phyloP scores from a whole-genome alignment of 495 filamentous ascomycete genomes.

The Annulohypoxylon stygium region DNA sequence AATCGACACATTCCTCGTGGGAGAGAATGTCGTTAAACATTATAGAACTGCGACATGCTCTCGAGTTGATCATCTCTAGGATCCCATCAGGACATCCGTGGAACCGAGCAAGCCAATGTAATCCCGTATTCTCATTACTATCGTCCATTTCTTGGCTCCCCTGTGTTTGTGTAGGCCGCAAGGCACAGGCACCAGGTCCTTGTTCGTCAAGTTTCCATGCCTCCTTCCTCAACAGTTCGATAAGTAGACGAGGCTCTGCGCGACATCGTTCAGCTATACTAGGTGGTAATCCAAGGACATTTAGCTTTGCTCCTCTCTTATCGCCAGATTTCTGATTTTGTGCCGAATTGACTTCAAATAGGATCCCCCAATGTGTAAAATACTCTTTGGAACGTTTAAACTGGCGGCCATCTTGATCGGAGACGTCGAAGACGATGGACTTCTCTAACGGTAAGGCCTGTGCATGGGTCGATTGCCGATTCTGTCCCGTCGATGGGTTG shows the following conservation, averaged over 20 bases:
- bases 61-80: constrained; percentile 88
- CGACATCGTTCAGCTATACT: constrained; percentile 82
- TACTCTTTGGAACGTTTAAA: constrained; percentile 66
- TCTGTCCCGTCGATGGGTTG: constrained; percentile 20
- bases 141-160: background rate
- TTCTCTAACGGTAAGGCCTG: constrained; percentile 56
- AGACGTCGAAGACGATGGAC: constrained; percentile 72
- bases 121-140: constrained; percentile 14
- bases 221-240: constrained; percentile 80
- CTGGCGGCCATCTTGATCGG: constrained; percentile 67
- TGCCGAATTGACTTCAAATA: constrained; percentile 61
- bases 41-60: constrained; percentile 89
- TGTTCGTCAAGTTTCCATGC: constrained; percentile 68
- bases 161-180: background rate
- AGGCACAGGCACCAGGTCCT: constrained; percentile 15
- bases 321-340: background rate
- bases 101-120: constrained; percentile 70
- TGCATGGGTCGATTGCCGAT: constrained; percentile 25
- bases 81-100: constrained; percentile 79
- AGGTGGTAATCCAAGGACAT: constrained; percentile 71
- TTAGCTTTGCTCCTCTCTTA: constrained; percentile 50
- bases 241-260: constrained; percentile 74
- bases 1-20: constrained; percentile 70
- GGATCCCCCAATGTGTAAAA: constrained; percentile 80
- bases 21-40: constrained; percentile 94